Conservation (phyloP, 225 moss, liverwort and hornwort genomes). For the Rhytidiadelphus loreus region DNA sequence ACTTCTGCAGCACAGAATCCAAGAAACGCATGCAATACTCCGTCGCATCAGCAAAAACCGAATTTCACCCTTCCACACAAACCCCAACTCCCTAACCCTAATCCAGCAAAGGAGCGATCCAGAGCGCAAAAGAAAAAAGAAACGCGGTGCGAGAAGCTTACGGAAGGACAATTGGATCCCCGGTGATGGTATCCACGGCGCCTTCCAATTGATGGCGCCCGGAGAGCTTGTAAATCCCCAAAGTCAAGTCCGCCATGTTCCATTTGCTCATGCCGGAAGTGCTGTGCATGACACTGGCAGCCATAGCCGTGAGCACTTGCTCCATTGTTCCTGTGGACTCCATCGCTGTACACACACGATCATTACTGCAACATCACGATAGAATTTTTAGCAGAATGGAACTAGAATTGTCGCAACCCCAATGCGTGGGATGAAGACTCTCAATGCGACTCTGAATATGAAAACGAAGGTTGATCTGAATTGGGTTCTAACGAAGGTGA, state of each 20-base stretch:
- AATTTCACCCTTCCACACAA: not conserved
- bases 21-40: not conserved
- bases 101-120: not conserved
- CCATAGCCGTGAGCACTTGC: slow-evolving; percentile 65
- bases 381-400: not conserved
- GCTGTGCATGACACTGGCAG: slow-evolving; percentile 75
- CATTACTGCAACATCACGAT: not conserved
- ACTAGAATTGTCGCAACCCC: not conserved
- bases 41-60: not conserved
- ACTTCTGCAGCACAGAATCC: slow-evolving; percentile 13
- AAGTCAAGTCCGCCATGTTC: slow-evolving; percentile 78
- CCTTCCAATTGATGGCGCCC: slow-evolving; percentile 64
- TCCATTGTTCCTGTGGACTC: slow-evolving; percentile 28
- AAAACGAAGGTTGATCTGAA: not conserved
- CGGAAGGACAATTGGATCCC: slow-evolving; percentile 39
- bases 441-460: not conserved
- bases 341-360: not conserved
- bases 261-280: slow-evolving; percentile 80
- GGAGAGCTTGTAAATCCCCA: slow-evolving; percentile 76
- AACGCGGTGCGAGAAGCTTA: slow-evolving; percentile 9
- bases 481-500: not conserved
- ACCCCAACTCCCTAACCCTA: not conserved
- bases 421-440: not conserved
- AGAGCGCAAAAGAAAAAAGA: not conserved
- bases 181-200: slow-evolving; percentile 56